A percentile compares a stretch with the other conserved stretches of the same genome.
phyloP scores from a whole-genome alignment of 192 early-diverging fungal genomes.

The Coemansia sp. region DNA sequence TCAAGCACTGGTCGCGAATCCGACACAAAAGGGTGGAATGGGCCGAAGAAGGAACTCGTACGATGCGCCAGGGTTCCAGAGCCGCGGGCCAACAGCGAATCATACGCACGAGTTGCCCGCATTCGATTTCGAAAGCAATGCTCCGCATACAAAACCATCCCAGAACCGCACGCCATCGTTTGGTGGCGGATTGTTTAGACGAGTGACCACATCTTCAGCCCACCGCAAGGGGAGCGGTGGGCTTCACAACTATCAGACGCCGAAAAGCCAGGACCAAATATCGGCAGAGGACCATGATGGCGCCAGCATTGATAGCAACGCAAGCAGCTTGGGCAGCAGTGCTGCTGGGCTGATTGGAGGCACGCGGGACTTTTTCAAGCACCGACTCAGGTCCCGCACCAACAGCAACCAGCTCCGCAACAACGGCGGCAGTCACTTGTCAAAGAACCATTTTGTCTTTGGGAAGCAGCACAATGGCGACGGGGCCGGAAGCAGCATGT shows the following conservation, averaged over 20 bases:
- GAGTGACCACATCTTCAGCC: slow-evolving; percentile 35
- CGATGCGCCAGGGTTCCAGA: slow-evolving; percentile 1
- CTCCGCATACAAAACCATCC: not conserved
- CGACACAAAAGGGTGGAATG: not conserved
- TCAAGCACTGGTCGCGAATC: not conserved
- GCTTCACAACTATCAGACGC: slow-evolving; percentile 6
- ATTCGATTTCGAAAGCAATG: not conserved
- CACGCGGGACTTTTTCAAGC: slow-evolving; percentile 47
- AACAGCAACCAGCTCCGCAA: slow-evolving; percentile 21
- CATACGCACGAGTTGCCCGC: not conserved
- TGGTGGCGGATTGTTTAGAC: slow-evolving; percentile 26
- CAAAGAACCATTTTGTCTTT: not conserved
- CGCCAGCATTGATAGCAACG: slow-evolving; percentile 14
- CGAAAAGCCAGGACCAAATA: slow-evolving; percentile 5
- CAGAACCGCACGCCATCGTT: slow-evolving; percentile 11
- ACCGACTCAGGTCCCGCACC: slow-evolving; percentile 42
- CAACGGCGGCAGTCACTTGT: not conserved
- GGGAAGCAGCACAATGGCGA: slow-evolving; percentile 1
- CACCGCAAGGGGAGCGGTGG: slow-evolving; percentile 18
- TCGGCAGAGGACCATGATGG: slow-evolving; percentile 8
- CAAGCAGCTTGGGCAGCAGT: slow-evolving; percentile 4
- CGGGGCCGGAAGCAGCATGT: not conserved
- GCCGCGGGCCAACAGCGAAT: not conserved
- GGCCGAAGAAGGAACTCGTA: slow-evolving; percentile 4
- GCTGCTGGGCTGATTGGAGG: slow-evolving; percentile 36